Conservation (phyloP, 2,329 filamentous ascomycete genomes). For the Cladophialophora psammophila region DNA sequence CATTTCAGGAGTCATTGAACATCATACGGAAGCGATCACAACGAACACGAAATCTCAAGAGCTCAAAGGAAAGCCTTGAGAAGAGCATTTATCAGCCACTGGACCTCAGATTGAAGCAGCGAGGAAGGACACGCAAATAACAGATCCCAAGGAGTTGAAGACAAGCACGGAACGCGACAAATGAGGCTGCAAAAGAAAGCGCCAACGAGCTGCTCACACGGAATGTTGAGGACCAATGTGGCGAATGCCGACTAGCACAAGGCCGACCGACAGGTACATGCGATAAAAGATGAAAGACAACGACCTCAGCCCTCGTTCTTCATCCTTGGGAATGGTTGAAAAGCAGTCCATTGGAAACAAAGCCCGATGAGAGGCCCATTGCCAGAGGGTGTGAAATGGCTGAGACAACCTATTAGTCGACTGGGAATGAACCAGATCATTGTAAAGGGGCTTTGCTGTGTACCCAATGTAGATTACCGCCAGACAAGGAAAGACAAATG, state of each 20-base stretch:
- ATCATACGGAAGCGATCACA: neutral
- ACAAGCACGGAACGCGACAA: neutral
- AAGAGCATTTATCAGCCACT: neutral
- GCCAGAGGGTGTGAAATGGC: neutral
- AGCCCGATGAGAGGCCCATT: neutral
- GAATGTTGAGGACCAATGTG: neutral
- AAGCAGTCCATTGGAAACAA: neutral
- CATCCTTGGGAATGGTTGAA: neutral
- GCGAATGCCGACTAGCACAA: neutral
- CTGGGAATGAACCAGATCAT: neutral
- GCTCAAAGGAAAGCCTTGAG: neutral
- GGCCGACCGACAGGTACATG: neutral
- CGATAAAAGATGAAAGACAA: neutral
- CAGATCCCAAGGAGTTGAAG: neutral
- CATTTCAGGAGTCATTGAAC: neutral
- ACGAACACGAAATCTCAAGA: constrained; percentile 1
- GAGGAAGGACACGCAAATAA: neutral
- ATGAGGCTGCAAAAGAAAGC: neutral
- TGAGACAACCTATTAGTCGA: neutral
- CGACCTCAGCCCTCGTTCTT: neutral
- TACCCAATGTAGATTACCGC: neutral
- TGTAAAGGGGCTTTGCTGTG: neutral
- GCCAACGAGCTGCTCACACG: neutral
- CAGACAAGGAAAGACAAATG: neutral
- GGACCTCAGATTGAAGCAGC: neutral